Conservation (phyloP, 2,329 filamentous ascomycete genomes). For the Trichoderma arundinaceum region DNA sequence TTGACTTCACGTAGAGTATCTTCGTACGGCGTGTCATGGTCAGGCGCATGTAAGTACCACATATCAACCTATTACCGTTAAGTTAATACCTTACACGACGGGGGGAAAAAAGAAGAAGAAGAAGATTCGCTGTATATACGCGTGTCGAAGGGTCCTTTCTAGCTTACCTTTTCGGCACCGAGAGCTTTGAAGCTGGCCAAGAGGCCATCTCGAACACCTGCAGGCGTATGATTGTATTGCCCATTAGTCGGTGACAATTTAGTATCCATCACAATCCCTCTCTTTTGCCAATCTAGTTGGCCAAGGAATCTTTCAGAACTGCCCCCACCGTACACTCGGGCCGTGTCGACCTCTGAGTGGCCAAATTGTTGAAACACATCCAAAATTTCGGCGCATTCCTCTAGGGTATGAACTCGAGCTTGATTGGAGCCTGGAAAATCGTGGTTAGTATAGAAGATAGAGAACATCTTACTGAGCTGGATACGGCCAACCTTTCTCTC, state of each 20-base stretch:
- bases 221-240: slow-evolving; percentile 16
- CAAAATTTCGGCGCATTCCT: slow-evolving; percentile 22
- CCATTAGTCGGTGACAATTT: slow-evolving; percentile 14
- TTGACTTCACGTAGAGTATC: slow-evolving; percentile 72
- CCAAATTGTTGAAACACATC: slow-evolving; percentile 30
- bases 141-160: background rate
- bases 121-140: too few relatives aligned
- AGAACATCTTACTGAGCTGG: background rate
- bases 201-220: slow-evolving; percentile 5
- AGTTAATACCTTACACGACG: background rate
- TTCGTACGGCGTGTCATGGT: slow-evolving; percentile 65
- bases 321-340: slow-evolving; percentile 27
- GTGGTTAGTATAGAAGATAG: background rate
- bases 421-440: slow-evolving; percentile 11
- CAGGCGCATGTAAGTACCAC: slow-evolving; percentile 56
- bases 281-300: slow-evolving; percentile 24
- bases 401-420: slow-evolving; percentile 26
- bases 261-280: slow-evolving; percentile 27
- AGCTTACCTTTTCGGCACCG: slow-evolving; percentile 29
- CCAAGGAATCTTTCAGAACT: slow-evolving; percentile 29
- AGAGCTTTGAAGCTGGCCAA: slow-evolving; percentile 27
- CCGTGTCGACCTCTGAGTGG: slow-evolving; percentile 29
- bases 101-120: too few relatives aligned
- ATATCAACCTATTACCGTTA: slow-evolving; percentile 31
- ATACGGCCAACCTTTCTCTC: slow-evolving; percentile 22